These are phyloP conservation scores for Gossypium davidsonii DNA, from an alignment of 441 rosid species.

Conservation along the genomic window DNA sequence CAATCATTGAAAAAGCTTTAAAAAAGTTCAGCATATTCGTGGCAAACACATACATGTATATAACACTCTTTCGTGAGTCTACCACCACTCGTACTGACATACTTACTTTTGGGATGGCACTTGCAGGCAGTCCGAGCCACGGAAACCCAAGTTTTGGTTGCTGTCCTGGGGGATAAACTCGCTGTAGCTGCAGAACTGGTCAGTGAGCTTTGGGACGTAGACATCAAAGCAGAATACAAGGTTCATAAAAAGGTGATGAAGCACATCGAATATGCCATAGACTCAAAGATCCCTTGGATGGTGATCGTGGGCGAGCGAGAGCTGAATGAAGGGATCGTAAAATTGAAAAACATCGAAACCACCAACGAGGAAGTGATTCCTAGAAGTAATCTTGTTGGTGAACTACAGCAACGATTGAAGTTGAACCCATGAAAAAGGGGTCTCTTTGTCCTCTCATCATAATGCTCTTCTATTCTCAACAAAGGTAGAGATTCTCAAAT, in stretches of 20 bases:
- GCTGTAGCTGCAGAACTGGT: conserved; percentile 56
- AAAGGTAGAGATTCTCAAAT: neutral
- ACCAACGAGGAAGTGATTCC: conserved; percentile 41
- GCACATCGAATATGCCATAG: conserved; percentile 48
- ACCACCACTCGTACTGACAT: neutral
- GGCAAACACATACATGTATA: too few species aligned
- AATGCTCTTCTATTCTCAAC: neutral
- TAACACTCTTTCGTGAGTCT: neutral
- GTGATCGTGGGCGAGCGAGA: conserved; percentile 65
- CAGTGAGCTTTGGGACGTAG: conserved; percentile 55
- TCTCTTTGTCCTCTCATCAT: neutral
- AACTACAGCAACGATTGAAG: neutral
- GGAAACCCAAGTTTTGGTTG: conserved; percentile 70
- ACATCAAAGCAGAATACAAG: conserved; percentile 56
- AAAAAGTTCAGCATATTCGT: too few species aligned
- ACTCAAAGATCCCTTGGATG: conserved; percentile 57
- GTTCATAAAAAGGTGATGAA: conserved; percentile 55
- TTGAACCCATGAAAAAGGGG: conserved; percentile 4
- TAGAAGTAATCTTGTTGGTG: conserved; percentile 43
- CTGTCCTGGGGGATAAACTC: conserved; percentile 48
- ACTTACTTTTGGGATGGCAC: neutral
- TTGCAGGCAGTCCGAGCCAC: conserved; percentile 55
- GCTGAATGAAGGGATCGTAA: conserved; percentile 51
- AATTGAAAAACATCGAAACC: conserved; percentile 49
- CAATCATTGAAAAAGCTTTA: neutral